Conservation (phyloP, 2,329 filamentous ascomycete genomes). For the Colletotrichum orbiculare region DNA sequence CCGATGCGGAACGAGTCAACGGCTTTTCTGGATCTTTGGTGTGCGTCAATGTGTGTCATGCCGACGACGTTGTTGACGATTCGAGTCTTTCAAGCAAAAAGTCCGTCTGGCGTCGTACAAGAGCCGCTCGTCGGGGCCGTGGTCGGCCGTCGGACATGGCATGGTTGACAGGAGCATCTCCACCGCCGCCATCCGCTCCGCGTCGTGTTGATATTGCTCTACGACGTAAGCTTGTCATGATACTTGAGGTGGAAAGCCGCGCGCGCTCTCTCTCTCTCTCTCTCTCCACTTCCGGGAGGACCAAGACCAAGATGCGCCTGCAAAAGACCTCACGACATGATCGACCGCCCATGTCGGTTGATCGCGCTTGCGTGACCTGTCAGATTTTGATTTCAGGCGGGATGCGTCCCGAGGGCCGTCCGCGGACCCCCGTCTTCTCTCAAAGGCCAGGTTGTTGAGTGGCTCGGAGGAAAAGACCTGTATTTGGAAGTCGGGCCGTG, state of each 20-base stretch:
- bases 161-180: slow-evolving; percentile 5
- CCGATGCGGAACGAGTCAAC: background rate
- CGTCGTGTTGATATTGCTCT: slow-evolving; percentile 5
- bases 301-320: slow-evolving; percentile 1
- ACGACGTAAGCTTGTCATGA: background rate
- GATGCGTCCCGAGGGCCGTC: slow-evolving; percentile 9
- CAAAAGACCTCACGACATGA: slow-evolving; percentile 15
- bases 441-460: slow-evolving; percentile 16
- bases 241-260: background rate
- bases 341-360: slow-evolving; percentile 34
- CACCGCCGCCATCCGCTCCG: background rate
- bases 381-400: slow-evolving; percentile 25
- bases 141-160: slow-evolving; percentile 12
- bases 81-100: background rate
- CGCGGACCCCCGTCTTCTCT: background rate
- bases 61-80: slow-evolving; percentile 4
- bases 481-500: slow-evolving; percentile 31
- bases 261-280: slow-evolving; percentile 2
- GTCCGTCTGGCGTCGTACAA: slow-evolving; percentile 26
- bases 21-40: too few relatives aligned
- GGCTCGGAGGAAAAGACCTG: slow-evolving; percentile 22
- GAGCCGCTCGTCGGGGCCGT: slow-evolving; percentile 24
- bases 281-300: slow-evolving; percentile 2
- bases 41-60: background rate
- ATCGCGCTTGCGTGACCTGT: slow-evolving; percentile 32